Evolutionary conservation across 306 rosid genomes (phyloP).

Genomic region (Cicer yamashitae): DNA sequence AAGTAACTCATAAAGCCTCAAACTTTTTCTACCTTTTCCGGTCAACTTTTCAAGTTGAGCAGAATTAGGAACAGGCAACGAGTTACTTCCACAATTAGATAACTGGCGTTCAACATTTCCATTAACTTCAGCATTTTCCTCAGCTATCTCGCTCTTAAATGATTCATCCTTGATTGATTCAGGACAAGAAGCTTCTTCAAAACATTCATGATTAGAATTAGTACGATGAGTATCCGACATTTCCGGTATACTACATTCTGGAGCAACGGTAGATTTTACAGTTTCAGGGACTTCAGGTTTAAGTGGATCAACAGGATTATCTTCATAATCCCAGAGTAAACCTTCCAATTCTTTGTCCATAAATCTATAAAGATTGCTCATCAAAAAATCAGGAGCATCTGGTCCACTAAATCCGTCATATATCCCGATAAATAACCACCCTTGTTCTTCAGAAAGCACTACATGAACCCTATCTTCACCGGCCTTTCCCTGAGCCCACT

Average conservation of each 20-base stretch:
- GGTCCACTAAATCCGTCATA: constrained; percentile 82
- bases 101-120: constrained; percentile 38
- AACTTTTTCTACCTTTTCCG: constrained; percentile 67
- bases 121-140: constrained; percentile 46
- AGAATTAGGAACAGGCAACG: constrained; percentile 43
- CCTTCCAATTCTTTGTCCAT: constrained; percentile 72
- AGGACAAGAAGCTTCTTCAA: constrained; percentile 40
- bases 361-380: constrained; percentile 70
- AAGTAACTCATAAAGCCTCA: constrained; percentile 69
- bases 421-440: constrained; percentile 79
- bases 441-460: constrained; percentile 77
- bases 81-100: constrained; percentile 39
- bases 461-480: constrained; percentile 81
- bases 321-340: constrained; percentile 72
- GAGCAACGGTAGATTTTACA: constrained; percentile 38
- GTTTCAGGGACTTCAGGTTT: constrained; percentile 38
- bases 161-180: constrained; percentile 43
- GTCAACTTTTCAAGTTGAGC: constrained; percentile 52
- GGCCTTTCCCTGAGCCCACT: constrained; percentile 85
- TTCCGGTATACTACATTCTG: constrained; percentile 46
- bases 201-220: constrained; percentile 48
- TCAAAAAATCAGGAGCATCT: constrained; percentile 75
- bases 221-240: constrained; percentile 34
- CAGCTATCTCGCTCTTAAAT: constrained; percentile 57
- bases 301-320: constrained; percentile 46